These are phyloP conservation scores for Mycena albidolilacea DNA, from an alignment of 768 basidiomycete genomes.

Conservation along the genomic window DNA sequence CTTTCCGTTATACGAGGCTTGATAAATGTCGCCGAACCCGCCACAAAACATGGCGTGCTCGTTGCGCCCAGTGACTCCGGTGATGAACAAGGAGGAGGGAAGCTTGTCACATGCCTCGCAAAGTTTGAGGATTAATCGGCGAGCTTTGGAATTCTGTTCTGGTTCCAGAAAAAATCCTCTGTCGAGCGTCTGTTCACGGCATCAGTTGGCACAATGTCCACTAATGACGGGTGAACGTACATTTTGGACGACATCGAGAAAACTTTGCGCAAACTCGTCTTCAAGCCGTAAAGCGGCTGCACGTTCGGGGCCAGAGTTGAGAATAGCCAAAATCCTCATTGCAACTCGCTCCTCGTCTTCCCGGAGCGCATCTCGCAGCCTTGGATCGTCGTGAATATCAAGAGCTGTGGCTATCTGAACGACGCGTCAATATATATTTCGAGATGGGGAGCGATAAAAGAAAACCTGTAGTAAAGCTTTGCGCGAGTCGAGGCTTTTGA, in stretches of 20 bases:
- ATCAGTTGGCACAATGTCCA: not conserved
- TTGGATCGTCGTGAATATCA: not conserved
- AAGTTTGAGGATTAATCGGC: slow-evolving; percentile 37
- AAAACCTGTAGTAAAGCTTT: slow-evolving; percentile 17
- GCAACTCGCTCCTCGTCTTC: slow-evolving; percentile 27
- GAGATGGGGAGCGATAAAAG: not conserved
- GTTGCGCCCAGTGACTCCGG: slow-evolving; percentile 30
- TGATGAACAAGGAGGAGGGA: slow-evolving; percentile 39
- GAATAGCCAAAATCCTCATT: not conserved
- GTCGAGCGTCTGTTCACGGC: slow-evolving; percentile 10
- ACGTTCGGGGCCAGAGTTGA: slow-evolving; percentile 5
- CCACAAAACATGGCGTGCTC: slow-evolving; percentile 33
- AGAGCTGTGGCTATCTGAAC: slow-evolving; percentile 10
- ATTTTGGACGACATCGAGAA: slow-evolving; percentile 26
- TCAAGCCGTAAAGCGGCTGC: slow-evolving; percentile 10
- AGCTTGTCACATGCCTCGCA: slow-evolving; percentile 35
- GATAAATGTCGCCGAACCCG: slow-evolving; percentile 43
- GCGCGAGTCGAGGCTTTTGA: slow-evolving; percentile 19
- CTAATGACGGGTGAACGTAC: not conserved
- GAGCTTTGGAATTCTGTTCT: slow-evolving; percentile 17
- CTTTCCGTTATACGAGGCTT: slow-evolving; percentile 27
- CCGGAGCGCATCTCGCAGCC: slow-evolving; percentile 10
- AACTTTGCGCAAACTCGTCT: slow-evolving; percentile 13
- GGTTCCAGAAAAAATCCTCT: slow-evolving; percentile 1
- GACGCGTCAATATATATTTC: not conserved